Base-by-base conservation (phyloP, 139 green algal genomes). In the Chlorella sp. region DNA sequence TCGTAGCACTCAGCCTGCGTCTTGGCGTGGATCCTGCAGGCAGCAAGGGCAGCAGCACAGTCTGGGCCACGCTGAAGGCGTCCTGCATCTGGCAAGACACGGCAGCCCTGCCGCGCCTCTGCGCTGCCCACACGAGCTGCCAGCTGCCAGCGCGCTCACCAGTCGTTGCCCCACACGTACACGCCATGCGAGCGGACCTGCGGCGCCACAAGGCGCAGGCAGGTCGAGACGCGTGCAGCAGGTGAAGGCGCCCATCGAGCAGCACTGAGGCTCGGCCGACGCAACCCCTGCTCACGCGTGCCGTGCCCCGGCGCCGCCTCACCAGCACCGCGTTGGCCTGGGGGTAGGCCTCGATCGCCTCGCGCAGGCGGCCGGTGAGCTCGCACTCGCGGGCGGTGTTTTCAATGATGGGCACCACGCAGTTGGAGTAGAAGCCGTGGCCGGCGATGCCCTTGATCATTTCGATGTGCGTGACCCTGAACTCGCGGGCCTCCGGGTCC, bases 341-440 rank as follows among this genome's bases (percentile, higher is more conserved):
- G 14, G 94, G 94, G 79, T 98, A 97, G 19, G 85, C 76, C 25
- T 76, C 58, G 29, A 97, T 97, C 31, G 91, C 93, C 61, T 85
- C 83, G 21, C 85, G 82, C 81, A 98, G 87, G n/a, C 91, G 81
- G 77, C 94, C 95, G 17, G 95, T 98, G 42, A 98, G 88, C 87
- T 98, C 95, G 66, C 93, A 97, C 81, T 98, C 95, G 6, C 95
- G 81, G 0, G 95, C 93, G 11, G 95, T 98, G 89, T 98, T 98
- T 80, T 98, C 95, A 65, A 98, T 97, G 79, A 98, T 97, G 36
- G 95, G 95, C 21, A 98, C 88, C 38, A 93, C 79, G 35, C 88
- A 89, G 64, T 90, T 84, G 74, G 89, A 90, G 76, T 94, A 96
- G 80, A 96, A 98, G 62, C 92, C 93, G 66, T 75, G 69, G 3